Conservation (phyloP, 2,329 filamentous ascomycete genomes). For the Claviceps africana region DNA sequence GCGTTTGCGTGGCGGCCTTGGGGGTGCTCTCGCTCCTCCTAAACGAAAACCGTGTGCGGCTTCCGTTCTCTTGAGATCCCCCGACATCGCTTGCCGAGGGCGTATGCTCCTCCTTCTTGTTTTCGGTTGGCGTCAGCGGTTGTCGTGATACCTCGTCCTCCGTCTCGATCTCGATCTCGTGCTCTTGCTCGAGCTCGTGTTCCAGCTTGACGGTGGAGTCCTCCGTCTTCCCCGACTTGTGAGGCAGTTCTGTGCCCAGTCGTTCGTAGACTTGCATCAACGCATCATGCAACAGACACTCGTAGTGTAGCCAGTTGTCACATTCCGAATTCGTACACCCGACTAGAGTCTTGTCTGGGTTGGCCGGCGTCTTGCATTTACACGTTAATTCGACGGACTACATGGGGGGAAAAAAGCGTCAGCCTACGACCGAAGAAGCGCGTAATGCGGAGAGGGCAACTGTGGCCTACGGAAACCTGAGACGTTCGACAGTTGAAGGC, state of each 20-base stretch:
- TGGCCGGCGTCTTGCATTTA: slow-evolving; percentile 45
- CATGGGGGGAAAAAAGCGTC: neutral
- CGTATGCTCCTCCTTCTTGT: slow-evolving; percentile 30
- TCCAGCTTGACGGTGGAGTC: slow-evolving; percentile 23
- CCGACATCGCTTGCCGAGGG: slow-evolving; percentile 41
- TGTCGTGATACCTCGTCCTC: slow-evolving; percentile 20
- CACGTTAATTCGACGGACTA: slow-evolving; percentile 43
- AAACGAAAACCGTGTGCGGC: slow-evolving; percentile 22
- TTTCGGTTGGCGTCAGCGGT: slow-evolving; percentile 38
- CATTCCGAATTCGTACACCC: slow-evolving; percentile 42
- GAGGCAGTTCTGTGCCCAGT: slow-evolving; percentile 37
- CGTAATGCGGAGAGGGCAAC: neutral
- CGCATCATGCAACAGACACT: slow-evolving; percentile 44
- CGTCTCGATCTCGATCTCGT: slow-evolving; percentile 14
- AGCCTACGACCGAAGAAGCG: neutral
- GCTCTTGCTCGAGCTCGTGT: slow-evolving; percentile 10
- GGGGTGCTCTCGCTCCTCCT: slow-evolving; percentile 18
- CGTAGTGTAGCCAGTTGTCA: slow-evolving; percentile 48
- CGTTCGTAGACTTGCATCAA: slow-evolving; percentile 35
- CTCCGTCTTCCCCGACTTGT: slow-evolving; percentile 33
- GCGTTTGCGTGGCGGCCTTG: slow-evolving; percentile 15
- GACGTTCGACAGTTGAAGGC: slow-evolving; percentile 43
- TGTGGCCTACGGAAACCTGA: slow-evolving; percentile 42
- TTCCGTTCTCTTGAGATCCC: slow-evolving; percentile 27
- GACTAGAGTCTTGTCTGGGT: slow-evolving; percentile 46